Percentiles rank a stretch among this genome's conserved stretches.
phyloP scores from a whole-genome alignment of 441 rosid genomes.

The Hura crepitans region DNA sequence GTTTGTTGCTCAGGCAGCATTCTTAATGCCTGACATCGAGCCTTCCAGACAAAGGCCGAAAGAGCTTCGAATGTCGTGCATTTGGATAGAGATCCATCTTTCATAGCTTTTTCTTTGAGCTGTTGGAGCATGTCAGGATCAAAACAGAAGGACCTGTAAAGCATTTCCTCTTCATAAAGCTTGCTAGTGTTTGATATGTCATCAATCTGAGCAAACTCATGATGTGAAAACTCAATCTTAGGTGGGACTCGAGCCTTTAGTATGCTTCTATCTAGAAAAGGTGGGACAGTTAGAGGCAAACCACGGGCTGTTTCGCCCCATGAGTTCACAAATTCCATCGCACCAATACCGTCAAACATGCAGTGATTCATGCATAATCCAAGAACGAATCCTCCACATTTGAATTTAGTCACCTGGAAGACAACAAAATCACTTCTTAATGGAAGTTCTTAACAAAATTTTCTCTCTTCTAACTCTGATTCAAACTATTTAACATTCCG shows the following conservation, averaged over 20 bases:
- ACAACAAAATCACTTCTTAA: not conserved
- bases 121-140: constrained; percentile 48
- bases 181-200: constrained; percentile 53
- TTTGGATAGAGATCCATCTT: constrained; percentile 38
- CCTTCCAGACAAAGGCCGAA: constrained; percentile 71
- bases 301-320: constrained; percentile 79
- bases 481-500: not conserved
- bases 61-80: constrained; percentile 74
- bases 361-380: constrained; percentile 80
- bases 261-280: constrained; percentile 54
- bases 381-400: constrained; percentile 68
- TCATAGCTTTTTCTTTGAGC: constrained; percentile 47
- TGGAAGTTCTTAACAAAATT: not conserved
- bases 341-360: constrained; percentile 71
- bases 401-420: constrained; percentile 70
- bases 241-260: constrained; percentile 58
- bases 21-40: constrained; percentile 55
- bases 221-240: constrained; percentile 47
- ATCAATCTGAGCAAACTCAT: constrained; percentile 61
- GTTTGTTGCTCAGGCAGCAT: constrained; percentile 58
- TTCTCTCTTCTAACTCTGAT: too few species aligned
- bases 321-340: constrained; percentile 79
- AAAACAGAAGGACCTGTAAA: constrained; percentile 57
- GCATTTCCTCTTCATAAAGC: constrained; percentile 54
- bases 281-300: constrained; percentile 53